These are phyloP conservation scores for Arctostaphylos glauca DNA, from an alignment of 148 eudicot genomes.

Conservation along the genomic window DNA sequence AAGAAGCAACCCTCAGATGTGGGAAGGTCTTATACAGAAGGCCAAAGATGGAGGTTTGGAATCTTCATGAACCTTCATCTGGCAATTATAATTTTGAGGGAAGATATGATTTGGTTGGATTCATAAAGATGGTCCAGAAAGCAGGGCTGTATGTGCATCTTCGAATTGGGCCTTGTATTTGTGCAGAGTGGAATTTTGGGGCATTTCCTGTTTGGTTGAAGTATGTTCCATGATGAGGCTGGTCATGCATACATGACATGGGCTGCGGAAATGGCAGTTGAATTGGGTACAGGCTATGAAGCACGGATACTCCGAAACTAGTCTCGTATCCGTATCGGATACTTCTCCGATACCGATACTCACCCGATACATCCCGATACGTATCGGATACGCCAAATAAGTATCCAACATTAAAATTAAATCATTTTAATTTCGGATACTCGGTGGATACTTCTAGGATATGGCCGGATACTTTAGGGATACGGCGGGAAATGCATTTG, in stretches of 20 bases:
- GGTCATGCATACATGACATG: constrained; percentile 79
- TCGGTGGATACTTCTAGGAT: no score
- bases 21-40: constrained; percentile 60
- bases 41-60: constrained; percentile 72
- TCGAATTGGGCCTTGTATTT: constrained; percentile 55
- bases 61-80: constrained; percentile 50
- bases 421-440: no score
- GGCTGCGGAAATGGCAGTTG: constrained; percentile 94
- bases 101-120: constrained; percentile 44
- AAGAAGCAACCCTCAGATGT: constrained; percentile 67
- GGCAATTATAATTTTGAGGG: constrained; percentile 53
- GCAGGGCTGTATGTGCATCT: constrained; percentile 51
- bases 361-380: no score
- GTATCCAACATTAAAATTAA: no score
- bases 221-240: constrained; percentile 54
- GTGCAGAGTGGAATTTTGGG: constrained; percentile 68
- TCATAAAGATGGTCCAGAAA: constrained; percentile 46
- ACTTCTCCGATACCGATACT: no score
- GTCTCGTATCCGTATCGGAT: no score
- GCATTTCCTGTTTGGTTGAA: constrained; percentile 58
- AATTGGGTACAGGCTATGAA: constrained; percentile 63
- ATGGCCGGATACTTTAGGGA: no score
- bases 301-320: no score
- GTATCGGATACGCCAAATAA: no score
- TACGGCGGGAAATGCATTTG: no score